Percentiles rank a stretch among this genome's conserved stretches.
These are phyloP conservation scores for Termitomyces heimii DNA, from an alignment of 768 basidiomycete genomes.

Conservation along the genomic window DNA sequence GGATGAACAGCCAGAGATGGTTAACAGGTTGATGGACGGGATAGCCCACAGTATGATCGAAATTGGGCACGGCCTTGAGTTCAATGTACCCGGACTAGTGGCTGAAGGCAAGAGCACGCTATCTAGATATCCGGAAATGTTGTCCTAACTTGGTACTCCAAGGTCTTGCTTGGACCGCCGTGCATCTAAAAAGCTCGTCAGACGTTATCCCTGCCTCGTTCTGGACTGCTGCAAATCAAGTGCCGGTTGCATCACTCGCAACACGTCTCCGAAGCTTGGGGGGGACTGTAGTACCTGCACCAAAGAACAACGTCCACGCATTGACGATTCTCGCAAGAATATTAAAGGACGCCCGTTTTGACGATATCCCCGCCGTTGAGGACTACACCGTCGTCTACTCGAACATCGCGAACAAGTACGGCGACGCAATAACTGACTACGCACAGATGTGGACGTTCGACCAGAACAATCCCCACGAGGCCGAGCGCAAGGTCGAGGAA, in stretches of 20 bases:
- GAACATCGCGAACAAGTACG: slow-evolving; percentile 28
- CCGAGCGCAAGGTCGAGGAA: slow-evolving; percentile 56
- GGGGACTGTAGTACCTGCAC: background rate
- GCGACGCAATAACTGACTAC: slow-evolving; percentile 34
- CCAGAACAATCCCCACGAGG: slow-evolving; percentile 23
- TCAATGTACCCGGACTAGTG: slow-evolving; percentile 48
- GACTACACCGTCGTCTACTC: slow-evolving; percentile 21
- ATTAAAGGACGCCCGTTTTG: slow-evolving; percentile 40
- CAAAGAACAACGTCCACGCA: slow-evolving; percentile 29
- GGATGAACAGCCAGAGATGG: slow-evolving; percentile 29
- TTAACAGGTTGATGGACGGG: slow-evolving; percentile 52
- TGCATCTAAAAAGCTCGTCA: slow-evolving; percentile 33
- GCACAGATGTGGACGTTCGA: slow-evolving; percentile 39
- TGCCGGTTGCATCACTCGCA: slow-evolving; percentile 1
- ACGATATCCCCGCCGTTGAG: slow-evolving; percentile 9
- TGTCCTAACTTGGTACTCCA: background rate
- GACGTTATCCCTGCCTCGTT: slow-evolving; percentile 24
- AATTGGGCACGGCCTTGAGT: slow-evolving; percentile 57
- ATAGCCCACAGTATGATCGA: slow-evolving; percentile 66
- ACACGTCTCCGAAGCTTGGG: slow-evolving; percentile 3
- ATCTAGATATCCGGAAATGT: background rate
- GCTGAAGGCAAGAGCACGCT: slow-evolving; percentile 45
- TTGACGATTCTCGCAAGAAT: slow-evolving; percentile 52
- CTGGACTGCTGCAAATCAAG: slow-evolving; percentile 10
- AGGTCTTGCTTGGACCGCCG: slow-evolving; percentile 55